Evolutionary conservation across 106 monocot genomes (phyloP), one percentile per base, ranked within the genome.

Genomic region (Amphibolis antarctica): DNA sequence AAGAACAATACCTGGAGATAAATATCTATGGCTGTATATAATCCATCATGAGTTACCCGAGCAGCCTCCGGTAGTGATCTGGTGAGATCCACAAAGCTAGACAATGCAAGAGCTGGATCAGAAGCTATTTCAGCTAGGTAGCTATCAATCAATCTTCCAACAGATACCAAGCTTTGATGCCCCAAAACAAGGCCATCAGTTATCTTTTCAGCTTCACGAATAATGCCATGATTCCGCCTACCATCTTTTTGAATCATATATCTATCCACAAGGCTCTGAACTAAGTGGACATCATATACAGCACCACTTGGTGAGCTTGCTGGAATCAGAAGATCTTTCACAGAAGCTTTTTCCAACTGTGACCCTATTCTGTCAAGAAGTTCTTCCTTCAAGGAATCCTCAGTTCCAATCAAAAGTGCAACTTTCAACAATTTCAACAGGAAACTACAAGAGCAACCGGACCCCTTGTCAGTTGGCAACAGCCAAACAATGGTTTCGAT

Each of bases 321-420:
- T 46, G 83, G 85, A 59, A 93, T 70, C 61, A 89, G 27, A n/a
- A 93, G 68, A 76, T 93, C 93, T 63, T 81, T 93, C 0, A 75
- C 81, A 14, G 81, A 64, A 53, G 88, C 93, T 63, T 81, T 81
- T 44, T 93, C 86, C 62, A 93, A 52, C 27, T 75, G 83, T 17
- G 55, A 13, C 48, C 81, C 69, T 49, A 89, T 78, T 66, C 74
- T 76, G 44, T 69, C 68, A 65, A 86, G 72, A 44, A 93, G 50
- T 24, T 89, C 81, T 68, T 93, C 83, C 47, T 77, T 86, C 36
- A 81, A n/a, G 3, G 30, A 18, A 12, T 83, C 74, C 5, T 85
- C 89, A 21, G 75, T 78, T 54, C 78, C 85, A 6, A 89, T 77
- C 69, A 93, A 55, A 18, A 86, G 55, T 44, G 69, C 81, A 42